These are phyloP conservation scores for Boletus rubropictus DNA, from an alignment of 768 basidiomycete species.

Conservation along the genomic window DNA sequence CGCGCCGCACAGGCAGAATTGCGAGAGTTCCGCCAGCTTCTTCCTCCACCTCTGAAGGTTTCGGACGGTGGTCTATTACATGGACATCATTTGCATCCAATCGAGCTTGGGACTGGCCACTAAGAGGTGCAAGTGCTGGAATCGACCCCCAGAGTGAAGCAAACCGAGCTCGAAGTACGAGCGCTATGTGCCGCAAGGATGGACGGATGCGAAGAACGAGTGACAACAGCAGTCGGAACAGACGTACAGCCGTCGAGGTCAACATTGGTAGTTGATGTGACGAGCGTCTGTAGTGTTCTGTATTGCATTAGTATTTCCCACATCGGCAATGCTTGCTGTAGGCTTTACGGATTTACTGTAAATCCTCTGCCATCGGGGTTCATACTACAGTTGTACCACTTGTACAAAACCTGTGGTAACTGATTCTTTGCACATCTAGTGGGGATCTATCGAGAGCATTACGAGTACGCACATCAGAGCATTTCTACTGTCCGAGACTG, in stretches of 20 bases:
- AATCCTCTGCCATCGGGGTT: too few relatives aligned
- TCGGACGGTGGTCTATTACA: neutral
- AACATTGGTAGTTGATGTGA: too few relatives aligned
- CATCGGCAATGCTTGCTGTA: too few relatives aligned
- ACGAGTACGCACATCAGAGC: too few relatives aligned
- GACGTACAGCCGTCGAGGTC: neutral
- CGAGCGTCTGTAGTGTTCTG: too few relatives aligned
- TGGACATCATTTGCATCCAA: neutral
- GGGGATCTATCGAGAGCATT: too few relatives aligned
- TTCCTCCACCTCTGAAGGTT: neutral
- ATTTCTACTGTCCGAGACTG: neutral
- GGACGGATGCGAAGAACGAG: neutral
- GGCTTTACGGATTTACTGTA: too few relatives aligned
- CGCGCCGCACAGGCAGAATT: too few relatives aligned
- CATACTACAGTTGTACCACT: too few relatives aligned
- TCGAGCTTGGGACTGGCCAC: neutral
- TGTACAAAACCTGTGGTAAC: too few relatives aligned
- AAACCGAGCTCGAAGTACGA: neutral
- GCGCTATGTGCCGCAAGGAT: neutral
- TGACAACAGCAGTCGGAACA: neutral
- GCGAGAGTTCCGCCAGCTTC: neutral
- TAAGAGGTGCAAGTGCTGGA: neutral
- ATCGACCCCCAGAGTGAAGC: conserved; percentile 1
- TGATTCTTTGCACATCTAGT: too few relatives aligned
- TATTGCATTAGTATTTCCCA: too few relatives aligned